These are phyloP conservation scores for Aspergillus calidoustus DNA, from an alignment of 2,329 filamentous ascomycete genomes.

Conservation along the genomic window DNA sequence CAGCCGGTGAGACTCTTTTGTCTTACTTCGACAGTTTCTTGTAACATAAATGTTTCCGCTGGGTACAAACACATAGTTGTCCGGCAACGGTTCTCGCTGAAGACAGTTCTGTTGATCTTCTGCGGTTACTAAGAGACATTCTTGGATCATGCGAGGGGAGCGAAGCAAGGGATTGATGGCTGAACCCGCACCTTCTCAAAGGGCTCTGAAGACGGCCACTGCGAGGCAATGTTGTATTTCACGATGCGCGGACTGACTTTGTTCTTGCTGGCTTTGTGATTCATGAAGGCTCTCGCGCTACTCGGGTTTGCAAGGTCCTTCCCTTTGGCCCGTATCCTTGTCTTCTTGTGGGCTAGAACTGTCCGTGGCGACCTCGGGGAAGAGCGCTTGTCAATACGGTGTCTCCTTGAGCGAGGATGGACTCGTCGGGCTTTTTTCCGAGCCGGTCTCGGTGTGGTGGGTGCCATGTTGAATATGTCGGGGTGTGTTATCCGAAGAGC, in stretches of 20 bases:
- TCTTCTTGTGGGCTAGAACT: conserved; percentile 13
- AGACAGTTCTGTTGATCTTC: conserved; percentile 36
- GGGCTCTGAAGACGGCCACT: conserved; percentile 31
- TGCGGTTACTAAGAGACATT: conserved; percentile 9
- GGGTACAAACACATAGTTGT: conserved; percentile 45
- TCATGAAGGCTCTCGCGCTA: conserved; percentile 9
- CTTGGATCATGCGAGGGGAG: conserved; percentile 14
- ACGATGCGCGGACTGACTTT: conserved; percentile 4
- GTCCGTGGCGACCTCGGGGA: conserved; percentile 22
- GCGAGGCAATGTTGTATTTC: conserved; percentile 22
- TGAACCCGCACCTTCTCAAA: conserved; percentile 32
- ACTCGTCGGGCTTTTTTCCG: conserved; percentile 21
- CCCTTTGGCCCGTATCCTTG: conserved; percentile 11
- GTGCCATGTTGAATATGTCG: conserved; percentile 22
- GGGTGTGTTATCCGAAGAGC: background rate
- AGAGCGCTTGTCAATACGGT: conserved; percentile 14
- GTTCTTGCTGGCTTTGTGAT: conserved; percentile 8
- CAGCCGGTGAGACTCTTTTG: conserved; percentile 34
- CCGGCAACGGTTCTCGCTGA: conserved; percentile 31
- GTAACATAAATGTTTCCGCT: conserved; percentile 51
- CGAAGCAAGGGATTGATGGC: background rate
- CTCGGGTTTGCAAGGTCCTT: conserved; percentile 1
- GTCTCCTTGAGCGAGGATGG: conserved; percentile 16
- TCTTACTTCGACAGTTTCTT: conserved; percentile 45
- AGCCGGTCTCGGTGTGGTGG: conserved; percentile 16